Conservation (phyloP, 305 asterid genomes). For the Solanum hybrid region DNA sequence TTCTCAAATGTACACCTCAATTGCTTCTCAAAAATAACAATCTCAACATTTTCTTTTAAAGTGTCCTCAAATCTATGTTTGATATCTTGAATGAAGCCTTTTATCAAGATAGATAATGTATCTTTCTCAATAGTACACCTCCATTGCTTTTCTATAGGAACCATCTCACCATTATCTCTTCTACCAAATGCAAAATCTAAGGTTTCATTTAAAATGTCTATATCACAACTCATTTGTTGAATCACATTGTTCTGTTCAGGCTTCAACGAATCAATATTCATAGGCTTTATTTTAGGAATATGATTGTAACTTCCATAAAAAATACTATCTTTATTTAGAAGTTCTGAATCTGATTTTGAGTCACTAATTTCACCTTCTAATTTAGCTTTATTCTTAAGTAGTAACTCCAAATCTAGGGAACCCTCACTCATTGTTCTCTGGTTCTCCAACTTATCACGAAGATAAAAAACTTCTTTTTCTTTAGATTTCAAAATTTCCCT, state of each 20-base stretch:
- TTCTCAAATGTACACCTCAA: not conserved
- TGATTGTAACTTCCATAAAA: slow-evolving; percentile 6
- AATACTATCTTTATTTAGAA: slow-evolving; percentile 25
- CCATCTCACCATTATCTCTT: slow-evolving; percentile 38
- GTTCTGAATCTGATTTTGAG: slow-evolving; percentile 32
- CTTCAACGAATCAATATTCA: slow-evolving; percentile 10
- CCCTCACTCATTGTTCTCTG: slow-evolving; percentile 15
- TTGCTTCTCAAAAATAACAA: not conserved
- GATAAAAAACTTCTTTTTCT: slow-evolving; percentile 31
- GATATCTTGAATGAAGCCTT: slow-evolving; percentile 37
- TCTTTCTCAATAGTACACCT: slow-evolving; percentile 50
- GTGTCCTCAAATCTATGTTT: not conserved
- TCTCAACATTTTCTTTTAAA: not conserved
- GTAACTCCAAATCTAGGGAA: slow-evolving; percentile 4
- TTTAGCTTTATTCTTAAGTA: slow-evolving; percentile 3
- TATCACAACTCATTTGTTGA: slow-evolving; percentile 54
- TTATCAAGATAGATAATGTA: slow-evolving; percentile 25
- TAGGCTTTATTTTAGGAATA: slow-evolving; percentile 8
- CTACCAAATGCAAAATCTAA: slow-evolving; percentile 56
- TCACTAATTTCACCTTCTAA: slow-evolving; percentile 21
- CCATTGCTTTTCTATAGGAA: slow-evolving; percentile 66
- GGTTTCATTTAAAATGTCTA: slow-evolving; percentile 43
- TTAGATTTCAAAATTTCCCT: slow-evolving; percentile 35
- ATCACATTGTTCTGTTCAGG: slow-evolving; percentile 33
- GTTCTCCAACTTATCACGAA: slow-evolving; percentile 30